Evolutionary conservation across 371 early-diverging fungal genomes (phyloP).

Genomic region (Rhizopus microsporus): DNA sequence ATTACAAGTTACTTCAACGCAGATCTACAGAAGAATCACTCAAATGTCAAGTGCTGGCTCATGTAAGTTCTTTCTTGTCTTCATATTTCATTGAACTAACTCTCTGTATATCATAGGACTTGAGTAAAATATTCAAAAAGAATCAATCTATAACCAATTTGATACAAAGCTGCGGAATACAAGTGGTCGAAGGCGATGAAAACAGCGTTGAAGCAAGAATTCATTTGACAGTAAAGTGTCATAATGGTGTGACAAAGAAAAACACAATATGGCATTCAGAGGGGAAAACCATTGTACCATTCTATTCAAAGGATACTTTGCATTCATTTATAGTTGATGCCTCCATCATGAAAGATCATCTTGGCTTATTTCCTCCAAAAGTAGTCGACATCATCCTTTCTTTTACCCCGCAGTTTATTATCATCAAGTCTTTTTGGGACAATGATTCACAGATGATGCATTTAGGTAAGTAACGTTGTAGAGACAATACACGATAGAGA

Average conservation of each 20-base stretch:
- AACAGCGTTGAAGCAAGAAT: conserved; percentile 2
- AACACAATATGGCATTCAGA: conserved; percentile 15
- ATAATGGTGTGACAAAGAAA: conserved; percentile 17
- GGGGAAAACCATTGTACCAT: conserved; percentile 5
- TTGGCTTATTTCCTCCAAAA: conserved; percentile 8
- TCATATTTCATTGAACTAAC: background rate
- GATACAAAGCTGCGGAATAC: conserved; percentile 7
- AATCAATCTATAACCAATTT: background rate
- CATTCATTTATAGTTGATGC: conserved; percentile 4
- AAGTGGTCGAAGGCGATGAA: background rate
- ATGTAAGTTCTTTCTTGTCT: conserved; percentile 1
- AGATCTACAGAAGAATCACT: conserved; percentile 2
- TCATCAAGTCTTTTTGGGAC: conserved; percentile 9
- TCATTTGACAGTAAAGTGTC: conserved; percentile 6
- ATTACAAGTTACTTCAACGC: conserved; percentile 10
- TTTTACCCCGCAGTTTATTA: conserved; percentile 5
- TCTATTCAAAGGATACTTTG: conserved; percentile 5
- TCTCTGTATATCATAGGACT: background rate
- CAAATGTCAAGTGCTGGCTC: conserved; percentile 6
- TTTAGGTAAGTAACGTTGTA: background rate
- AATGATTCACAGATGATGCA: background rate
- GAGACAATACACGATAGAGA: background rate
- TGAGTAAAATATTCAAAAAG: conserved; percentile 19
- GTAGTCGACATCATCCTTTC: conserved; percentile 5
- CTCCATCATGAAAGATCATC: background rate